Evolutionary conservation across 2,329 filamentous ascomycete genomes (phyloP).

Genomic region (Epichloe elymi): DNA sequence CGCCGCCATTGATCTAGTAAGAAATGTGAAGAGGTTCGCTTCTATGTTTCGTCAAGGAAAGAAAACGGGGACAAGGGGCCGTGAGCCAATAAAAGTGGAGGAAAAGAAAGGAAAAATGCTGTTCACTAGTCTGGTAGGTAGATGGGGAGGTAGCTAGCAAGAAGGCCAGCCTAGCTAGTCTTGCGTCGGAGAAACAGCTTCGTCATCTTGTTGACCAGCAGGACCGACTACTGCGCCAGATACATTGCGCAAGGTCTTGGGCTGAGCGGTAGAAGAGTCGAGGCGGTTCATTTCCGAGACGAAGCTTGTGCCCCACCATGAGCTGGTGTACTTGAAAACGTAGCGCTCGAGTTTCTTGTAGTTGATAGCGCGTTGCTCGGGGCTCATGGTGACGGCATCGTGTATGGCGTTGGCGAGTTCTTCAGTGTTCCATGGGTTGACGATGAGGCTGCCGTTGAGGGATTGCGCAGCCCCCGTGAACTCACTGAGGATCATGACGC

Average conservation of each 20-base stretch:
- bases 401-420: conserved; percentile 88
- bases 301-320: conserved; percentile 93
- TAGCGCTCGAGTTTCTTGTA: conserved; percentile 89
- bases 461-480: conserved; percentile 94
- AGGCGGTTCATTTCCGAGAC: conserved; percentile 64
- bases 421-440: conserved; percentile 98
- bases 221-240: conserved; percentile 24
- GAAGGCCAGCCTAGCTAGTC: not conserved
- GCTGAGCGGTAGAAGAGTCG: conserved; percentile 23
- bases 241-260: conserved; percentile 28
- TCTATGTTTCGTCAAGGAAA: too few species aligned
- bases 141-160: too few species aligned
- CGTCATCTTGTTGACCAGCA: conserved; percentile 6
- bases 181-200: conserved; percentile 3
- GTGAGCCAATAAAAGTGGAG: too few species aligned
- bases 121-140: not conserved
- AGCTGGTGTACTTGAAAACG: conserved; percentile 93
- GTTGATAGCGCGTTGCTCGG: conserved; percentile 75
- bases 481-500: conserved; percentile 88
- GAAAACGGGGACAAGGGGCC: too few species aligned
- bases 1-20: too few species aligned
- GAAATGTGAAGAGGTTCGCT: too few species aligned
- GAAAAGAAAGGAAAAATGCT: not conserved
- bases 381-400: conserved; percentile 91
- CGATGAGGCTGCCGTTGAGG: conserved; percentile 81